A percentile compares a stretch with the other conserved stretches of the same genome.
Conservation (phyloP, 2,329 filamentous ascomycete species). For the Colletotrichum sp. region DNA sequence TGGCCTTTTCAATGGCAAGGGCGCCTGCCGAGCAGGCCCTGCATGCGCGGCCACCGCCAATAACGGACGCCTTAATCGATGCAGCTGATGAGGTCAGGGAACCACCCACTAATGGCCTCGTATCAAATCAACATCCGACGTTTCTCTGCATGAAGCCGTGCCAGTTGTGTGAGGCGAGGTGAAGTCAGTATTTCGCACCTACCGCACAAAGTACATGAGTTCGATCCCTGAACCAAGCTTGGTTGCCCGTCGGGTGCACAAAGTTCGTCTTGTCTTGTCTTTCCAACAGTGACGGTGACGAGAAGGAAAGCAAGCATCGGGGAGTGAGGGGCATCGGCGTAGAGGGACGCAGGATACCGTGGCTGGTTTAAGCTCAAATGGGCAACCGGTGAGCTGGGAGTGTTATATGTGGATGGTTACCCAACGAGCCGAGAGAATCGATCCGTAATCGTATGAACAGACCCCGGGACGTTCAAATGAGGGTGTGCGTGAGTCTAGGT, state of each 20-base stretch:
- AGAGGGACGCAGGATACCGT: constrained; percentile 12
- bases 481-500: background rate
- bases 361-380: constrained; percentile 17
- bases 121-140: constrained; percentile 17
- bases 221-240: constrained; percentile 8
- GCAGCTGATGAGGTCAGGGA: constrained; percentile 18
- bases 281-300: background rate
- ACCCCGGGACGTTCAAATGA: background rate
- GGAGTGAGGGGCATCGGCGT: background rate
- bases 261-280: background rate
- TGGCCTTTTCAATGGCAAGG: constrained; percentile 6
- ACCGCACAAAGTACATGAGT: background rate
- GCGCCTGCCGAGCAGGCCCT: constrained; percentile 9
- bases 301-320: background rate
- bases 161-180: constrained; percentile 1
- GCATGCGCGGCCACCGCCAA: constrained; percentile 2
- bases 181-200: background rate
- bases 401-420: constrained; percentile 4
- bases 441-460: constrained; percentile 2
- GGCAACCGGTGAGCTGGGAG: constrained; percentile 19
- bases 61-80: background rate
- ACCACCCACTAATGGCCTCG: background rate
- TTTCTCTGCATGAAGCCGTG: constrained; percentile 15
- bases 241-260: background rate
- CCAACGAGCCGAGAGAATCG: constrained; percentile 1